A percentile compares a stretch with the other conserved stretches of the same genome.
Evolutionary conservation across 331 rosid species (phyloP).

Genomic region (Cydonia oblonga): DNA sequence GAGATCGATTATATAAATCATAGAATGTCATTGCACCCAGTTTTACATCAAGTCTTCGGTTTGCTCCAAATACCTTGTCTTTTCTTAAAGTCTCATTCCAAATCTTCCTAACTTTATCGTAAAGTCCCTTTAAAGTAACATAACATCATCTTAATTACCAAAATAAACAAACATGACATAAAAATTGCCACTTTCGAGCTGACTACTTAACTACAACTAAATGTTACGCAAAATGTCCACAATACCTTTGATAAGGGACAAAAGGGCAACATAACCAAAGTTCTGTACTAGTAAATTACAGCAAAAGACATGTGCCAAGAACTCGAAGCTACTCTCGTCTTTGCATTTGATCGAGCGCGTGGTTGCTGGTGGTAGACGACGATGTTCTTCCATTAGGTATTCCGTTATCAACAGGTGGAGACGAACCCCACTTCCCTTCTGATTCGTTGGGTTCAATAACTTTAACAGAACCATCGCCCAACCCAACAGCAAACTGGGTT

Average conservation of each 20-base stretch:
- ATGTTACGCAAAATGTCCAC: not conserved
- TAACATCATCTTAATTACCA: not conserved
- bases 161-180: not conserved
- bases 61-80: too few species aligned
- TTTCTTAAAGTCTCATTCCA: too few species aligned
- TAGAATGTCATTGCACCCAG: too few species aligned
- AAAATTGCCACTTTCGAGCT: not conserved
- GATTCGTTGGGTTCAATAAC: slow-evolving; percentile 73
- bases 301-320: slow-evolving; percentile 7
- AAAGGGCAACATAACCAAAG: not conserved
- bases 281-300: slow-evolving; percentile 28
- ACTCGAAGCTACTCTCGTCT: slow-evolving; percentile 31
- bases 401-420: slow-evolving; percentile 55
- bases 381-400: slow-evolving; percentile 50
- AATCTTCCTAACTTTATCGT: too few species aligned
- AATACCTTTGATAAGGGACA: too few species aligned
- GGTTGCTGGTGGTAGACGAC: slow-evolving; percentile 59
- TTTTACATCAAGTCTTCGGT: too few species aligned
- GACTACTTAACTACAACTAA: not conserved
- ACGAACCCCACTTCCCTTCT: slow-evolving; percentile 69
- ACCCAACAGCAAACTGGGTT: slow-evolving; percentile 70
- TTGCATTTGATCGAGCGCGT: slow-evolving; percentile 58
- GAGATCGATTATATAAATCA: accelerated
- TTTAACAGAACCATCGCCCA: slow-evolving; percentile 74
- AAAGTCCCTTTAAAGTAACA: too few species aligned